Evolutionary conservation across 179 eudicot genomes (phyloP).

Genomic region (Dionaea muscipula): DNA sequence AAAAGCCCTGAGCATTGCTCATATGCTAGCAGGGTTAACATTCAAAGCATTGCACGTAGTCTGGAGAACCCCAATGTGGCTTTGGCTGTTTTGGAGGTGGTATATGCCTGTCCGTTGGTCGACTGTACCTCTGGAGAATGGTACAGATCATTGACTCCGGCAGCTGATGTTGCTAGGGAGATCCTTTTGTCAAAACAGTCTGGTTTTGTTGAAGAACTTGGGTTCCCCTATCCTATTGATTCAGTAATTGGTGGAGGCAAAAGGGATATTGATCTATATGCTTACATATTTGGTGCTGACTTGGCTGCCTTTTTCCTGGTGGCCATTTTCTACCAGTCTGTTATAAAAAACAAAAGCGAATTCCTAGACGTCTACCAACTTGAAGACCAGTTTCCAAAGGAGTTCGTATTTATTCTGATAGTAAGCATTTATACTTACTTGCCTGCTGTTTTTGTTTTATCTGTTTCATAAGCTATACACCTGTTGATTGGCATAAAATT

Average conservation of each 20-base stretch:
- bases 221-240: slow-evolving; percentile 66
- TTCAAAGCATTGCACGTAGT: slow-evolving; percentile 90
- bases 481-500: too few relatives aligned
- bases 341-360: slow-evolving; percentile 84
- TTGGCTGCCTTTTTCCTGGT: slow-evolving; percentile 89
- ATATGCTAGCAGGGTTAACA: slow-evolving; percentile 68
- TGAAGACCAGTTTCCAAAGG: slow-evolving; percentile 97
- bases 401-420: slow-evolving; percentile 80
- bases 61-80: slow-evolving; percentile 61
- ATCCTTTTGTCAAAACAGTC: slow-evolving; percentile 48
- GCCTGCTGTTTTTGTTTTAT: neutral
- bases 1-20: slow-evolving; percentile 34
- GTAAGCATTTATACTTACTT: slow-evolving; percentile 23
- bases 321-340: slow-evolving; percentile 78
- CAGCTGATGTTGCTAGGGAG: slow-evolving; percentile 92
- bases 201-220: slow-evolving; percentile 55
- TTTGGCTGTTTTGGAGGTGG: slow-evolving; percentile 89
- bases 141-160: slow-evolving; percentile 82
- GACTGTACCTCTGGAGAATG: slow-evolving; percentile 46
- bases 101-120: slow-evolving; percentile 54
- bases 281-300: slow-evolving; percentile 91
- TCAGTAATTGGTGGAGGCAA: slow-evolving; percentile 95
- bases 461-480: neutral
- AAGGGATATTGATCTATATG: slow-evolving; percentile 95
- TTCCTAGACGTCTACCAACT: slow-evolving; percentile 96